phyloP scores from a whole-genome alignment of 2,329 filamentous ascomycete species.

The Nemania abortiva region DNA sequence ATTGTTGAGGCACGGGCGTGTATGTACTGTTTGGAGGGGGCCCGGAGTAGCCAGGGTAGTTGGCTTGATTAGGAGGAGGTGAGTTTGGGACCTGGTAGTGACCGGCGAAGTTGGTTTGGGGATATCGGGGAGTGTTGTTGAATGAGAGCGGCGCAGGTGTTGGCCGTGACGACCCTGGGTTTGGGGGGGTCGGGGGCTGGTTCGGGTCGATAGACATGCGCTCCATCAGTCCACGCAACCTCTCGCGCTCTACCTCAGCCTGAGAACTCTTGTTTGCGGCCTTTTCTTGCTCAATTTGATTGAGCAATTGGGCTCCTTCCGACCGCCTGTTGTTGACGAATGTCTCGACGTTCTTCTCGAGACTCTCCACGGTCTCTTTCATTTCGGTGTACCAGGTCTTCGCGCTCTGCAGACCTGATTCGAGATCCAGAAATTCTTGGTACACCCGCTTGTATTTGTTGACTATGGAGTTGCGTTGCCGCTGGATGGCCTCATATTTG shows the following conservation, averaged over 20 bases:
- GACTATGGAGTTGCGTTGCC: constrained; percentile 83
- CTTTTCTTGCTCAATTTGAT: constrained; percentile 86
- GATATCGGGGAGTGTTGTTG: constrained; percentile 63
- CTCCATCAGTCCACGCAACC: constrained; percentile 91
- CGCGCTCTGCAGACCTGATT: constrained; percentile 86
- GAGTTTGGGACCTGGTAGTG: constrained; percentile 72
- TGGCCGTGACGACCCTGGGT: constrained; percentile 54
- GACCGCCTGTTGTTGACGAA: constrained; percentile 95
- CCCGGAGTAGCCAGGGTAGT: constrained; percentile 59
- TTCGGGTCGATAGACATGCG: constrained; percentile 87
- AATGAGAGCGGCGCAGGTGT: constrained; percentile 62
- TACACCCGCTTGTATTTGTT: constrained; percentile 91
- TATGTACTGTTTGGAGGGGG: constrained; percentile 54
- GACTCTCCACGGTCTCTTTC: constrained; percentile 90
- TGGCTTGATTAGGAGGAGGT: constrained; percentile 63
- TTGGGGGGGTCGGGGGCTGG: constrained; percentile 56
- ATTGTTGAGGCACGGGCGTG: constrained; percentile 48
- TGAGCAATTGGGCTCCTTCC: constrained; percentile 90
- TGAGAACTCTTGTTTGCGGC: constrained; percentile 68
- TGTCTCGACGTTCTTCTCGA: constrained; percentile 94
- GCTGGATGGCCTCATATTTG: constrained; percentile 90
- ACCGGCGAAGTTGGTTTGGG: constrained; percentile 65
- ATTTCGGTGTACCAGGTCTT: constrained; percentile 96
- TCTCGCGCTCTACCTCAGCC: constrained; percentile 87
- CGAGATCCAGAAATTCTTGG: constrained; percentile 90